A percentile compares a stretch with the other conserved stretches of the same genome.
Evolutionary conservation across 345 rosid genomes (phyloP).

Genomic region (Adansonia digitata): DNA sequence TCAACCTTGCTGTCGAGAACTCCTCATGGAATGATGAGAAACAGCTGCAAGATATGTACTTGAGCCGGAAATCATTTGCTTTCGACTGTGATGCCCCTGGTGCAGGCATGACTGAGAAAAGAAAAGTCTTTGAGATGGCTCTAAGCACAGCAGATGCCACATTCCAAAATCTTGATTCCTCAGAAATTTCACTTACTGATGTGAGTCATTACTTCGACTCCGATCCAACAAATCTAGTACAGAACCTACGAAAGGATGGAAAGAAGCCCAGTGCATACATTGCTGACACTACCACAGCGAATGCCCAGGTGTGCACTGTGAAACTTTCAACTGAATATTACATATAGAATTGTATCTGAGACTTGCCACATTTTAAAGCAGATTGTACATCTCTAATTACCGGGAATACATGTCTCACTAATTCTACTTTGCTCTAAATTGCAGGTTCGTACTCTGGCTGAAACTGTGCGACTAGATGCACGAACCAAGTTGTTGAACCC

Average conservation of each 20-base stretch:
- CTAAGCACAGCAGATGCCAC: constrained; percentile 93
- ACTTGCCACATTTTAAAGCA: background rate
- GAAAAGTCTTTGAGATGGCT: constrained; percentile 92
- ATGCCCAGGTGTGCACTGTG: constrained; percentile 67
- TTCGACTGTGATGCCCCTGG: constrained; percentile 93
- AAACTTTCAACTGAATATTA: too few relatives aligned
- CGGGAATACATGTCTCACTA: background rate
- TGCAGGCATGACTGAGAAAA: constrained; percentile 89
- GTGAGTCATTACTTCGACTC: constrained; percentile 98
- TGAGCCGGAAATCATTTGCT: constrained; percentile 96
- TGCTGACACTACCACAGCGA: constrained; percentile 96
- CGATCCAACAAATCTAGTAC: constrained; percentile 93
- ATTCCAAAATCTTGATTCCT: constrained; percentile 95
- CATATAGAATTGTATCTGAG: background rate
- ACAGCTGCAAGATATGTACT: constrained; percentile 98
- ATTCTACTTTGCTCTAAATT: background rate
- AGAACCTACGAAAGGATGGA: constrained; percentile 81
- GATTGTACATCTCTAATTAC: background rate
- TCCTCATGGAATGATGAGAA: constrained; percentile 99
- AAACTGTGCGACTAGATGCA: constrained; percentile 88
- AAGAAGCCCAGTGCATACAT: constrained; percentile 90
- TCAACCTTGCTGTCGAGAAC: constrained; percentile 93
- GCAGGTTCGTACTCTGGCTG: constrained; percentile 84
- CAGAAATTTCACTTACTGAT: constrained; percentile 93
- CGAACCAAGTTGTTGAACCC: constrained; percentile 93